Evolutionary conservation across 2,329 filamentous ascomycete species (phyloP).

Genomic region (Mycocentrospora acerina): DNA sequence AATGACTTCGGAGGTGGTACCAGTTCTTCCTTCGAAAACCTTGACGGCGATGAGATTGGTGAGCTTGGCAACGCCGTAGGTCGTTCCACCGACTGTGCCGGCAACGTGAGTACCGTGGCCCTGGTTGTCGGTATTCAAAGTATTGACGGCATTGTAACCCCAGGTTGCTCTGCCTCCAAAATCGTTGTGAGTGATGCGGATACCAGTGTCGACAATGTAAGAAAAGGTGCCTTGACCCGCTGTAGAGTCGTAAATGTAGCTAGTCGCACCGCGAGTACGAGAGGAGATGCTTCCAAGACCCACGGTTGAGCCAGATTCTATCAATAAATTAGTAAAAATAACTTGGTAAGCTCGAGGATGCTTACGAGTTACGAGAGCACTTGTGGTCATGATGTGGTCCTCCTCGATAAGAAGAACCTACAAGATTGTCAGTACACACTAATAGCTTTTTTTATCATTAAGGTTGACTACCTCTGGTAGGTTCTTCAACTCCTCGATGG

Average conservation of each 20-base stretch:
- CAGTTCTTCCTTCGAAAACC: conserved; percentile 26
- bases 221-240: conserved; percentile 29
- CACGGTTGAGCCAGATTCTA: conserved; percentile 26
- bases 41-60: conserved; percentile 41
- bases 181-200: conserved; percentile 54
- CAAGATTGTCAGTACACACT: background rate
- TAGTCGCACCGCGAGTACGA: conserved; percentile 13
- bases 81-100: conserved; percentile 31
- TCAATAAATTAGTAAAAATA: conserved; percentile 2
- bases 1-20: conserved; percentile 27
- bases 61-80: conserved; percentile 38
- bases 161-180: conserved; percentile 33
- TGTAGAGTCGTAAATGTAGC: conserved; percentile 30
- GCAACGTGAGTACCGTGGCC: conserved; percentile 41
- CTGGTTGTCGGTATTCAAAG: conserved; percentile 23
- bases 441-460: no score
- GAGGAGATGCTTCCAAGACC: conserved; percentile 35
- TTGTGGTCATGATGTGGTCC: conserved; percentile 30
- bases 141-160: conserved; percentile 30
- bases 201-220: conserved; percentile 68
- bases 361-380: conserved; percentile 23
- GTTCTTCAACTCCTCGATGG: conserved; percentile 29
- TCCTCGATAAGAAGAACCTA: conserved; percentile 29
- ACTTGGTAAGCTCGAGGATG: no score
- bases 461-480: conserved; percentile 24